These are phyloP conservation scores for Nakazawaea anatomiae DNA, from an alignment of 805 yeast genomes.

Conservation along the genomic window DNA sequence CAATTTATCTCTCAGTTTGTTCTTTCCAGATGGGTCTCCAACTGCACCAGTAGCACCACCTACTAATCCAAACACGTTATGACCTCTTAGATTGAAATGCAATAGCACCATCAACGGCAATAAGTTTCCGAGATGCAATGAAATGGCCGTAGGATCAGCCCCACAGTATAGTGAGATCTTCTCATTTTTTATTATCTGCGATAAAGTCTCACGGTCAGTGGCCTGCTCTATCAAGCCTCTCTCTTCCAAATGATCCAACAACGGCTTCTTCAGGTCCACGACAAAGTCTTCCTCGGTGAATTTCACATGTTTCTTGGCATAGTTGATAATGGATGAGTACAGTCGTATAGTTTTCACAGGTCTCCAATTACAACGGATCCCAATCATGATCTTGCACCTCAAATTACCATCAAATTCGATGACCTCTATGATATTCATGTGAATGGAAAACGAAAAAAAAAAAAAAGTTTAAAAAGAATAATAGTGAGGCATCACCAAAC, in stretches of 20 bases:
- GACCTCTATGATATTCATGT: no score
- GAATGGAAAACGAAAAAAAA: not conserved
- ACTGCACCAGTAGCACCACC: conserved; percentile 96
- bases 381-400: not conserved
- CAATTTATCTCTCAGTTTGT: conserved; percentile 64
- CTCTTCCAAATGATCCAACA: conserved; percentile 32
- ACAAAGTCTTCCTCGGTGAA: conserved; percentile 17
- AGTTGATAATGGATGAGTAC: conserved; percentile 12
- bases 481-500: not conserved
- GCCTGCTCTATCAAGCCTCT: conserved; percentile 42
- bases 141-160: conserved; percentile 91
- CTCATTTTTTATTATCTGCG: conserved; percentile 13
- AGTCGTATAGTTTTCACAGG: not conserved
- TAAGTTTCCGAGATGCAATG: conserved; percentile 87
- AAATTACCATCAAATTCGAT: no score
- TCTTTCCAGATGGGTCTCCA: conserved; percentile 95
- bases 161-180: conserved; percentile 77
- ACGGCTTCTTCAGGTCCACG: conserved; percentile 29
- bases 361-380: not conserved
- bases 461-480: not conserved
- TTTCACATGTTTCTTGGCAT: conserved; percentile 17
- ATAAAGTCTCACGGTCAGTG: conserved; percentile 24
- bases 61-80: conserved; percentile 73
- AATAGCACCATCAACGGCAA: conserved; percentile 80
- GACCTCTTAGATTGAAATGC: conserved; percentile 83